Conservation (phyloP, 2,329 filamentous ascomycete species). For the Thelonectria blattea region DNA sequence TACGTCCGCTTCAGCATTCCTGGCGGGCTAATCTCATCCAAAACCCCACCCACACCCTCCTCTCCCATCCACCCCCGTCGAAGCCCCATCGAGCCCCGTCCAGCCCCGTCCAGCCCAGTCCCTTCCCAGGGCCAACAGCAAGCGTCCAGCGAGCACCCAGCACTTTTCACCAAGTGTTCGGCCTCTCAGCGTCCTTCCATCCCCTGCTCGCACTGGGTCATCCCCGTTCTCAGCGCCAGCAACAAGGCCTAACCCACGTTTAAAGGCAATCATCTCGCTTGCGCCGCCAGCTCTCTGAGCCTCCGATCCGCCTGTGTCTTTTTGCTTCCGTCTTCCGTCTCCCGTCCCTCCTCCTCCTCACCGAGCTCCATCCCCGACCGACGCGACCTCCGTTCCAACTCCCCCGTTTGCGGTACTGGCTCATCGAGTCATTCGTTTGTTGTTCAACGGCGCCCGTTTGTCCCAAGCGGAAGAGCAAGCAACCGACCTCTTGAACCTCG, state of each 20-base stretch:
- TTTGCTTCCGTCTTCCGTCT: conserved; percentile 32
- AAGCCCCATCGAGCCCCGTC: conserved; percentile 26
- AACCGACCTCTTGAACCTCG: conserved; percentile 16
- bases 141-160: conserved; percentile 12
- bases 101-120: conserved; percentile 25
- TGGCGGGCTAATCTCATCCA: conserved; percentile 50
- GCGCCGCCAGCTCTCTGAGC: conserved; percentile 54
- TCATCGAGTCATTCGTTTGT: conserved; percentile 27
- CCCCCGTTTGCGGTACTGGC: conserved; percentile 27
- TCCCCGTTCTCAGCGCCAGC: conserved; percentile 42
- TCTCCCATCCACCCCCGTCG: conserved; percentile 36
- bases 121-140: conserved; percentile 21
- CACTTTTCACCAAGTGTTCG: conserved; percentile 25
- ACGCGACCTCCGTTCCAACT: conserved; percentile 36
- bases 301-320: conserved; percentile 49
- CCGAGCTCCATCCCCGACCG: conserved; percentile 39
- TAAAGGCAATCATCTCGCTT: conserved; percentile 60
- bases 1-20: conserved; percentile 39
- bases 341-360: conserved; percentile 37
- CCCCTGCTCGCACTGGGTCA: conserved; percentile 37
- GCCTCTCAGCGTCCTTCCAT: conserved; percentile 25
- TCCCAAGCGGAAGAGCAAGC: not conserved
- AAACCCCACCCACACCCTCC: conserved; percentile 51
- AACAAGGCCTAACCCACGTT: conserved; percentile 47
- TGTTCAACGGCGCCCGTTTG: conserved; percentile 13